Base-by-base conservation (phyloP, 371 early-diverging fungal species). In the Mucor racemosus region DNA sequence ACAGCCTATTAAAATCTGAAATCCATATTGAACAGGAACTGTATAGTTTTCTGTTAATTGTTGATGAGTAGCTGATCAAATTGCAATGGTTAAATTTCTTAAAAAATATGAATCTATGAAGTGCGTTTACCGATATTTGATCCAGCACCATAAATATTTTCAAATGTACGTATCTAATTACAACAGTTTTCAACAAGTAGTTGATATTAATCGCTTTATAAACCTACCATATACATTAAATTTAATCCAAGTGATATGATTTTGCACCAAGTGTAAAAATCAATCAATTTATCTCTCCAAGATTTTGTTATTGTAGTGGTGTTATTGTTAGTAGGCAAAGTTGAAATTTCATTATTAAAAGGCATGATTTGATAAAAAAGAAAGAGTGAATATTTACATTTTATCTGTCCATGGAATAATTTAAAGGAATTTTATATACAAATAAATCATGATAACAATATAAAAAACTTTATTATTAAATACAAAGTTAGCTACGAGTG, bases 211-310 rank as follows among this genome's bases (percentile, higher is more conserved):
- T 8, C 1, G 21, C n/a, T 26, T 26, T 1, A 2, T 17, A 35
- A 21, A 53, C 14, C 4, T 65, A 69, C 70, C 61, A 65, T 69
- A n/a, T 69, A 69, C 44, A 69, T 64, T 13, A 69, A 13, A 65
- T 69, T 69, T 39, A 69, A 26, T 15, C 55, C 35, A 15, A 69
- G 13, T 5, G 65, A 60, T 31, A 69, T 40, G 13, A 65, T 34
- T 55, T 65, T 69, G 31, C 65, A 69, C 70, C 64, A 69, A 1
- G 42, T 14, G 35, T 69, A 64, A 15, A 60, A 64, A 60, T 60
- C 48, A 21, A 60, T 38, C 4, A 50, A n/a, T 35, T 59, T 68
- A 7, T 21, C 39, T 44, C 53, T 50, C 68, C 63, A 68, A 0
- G 53, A 9, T 21, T 26, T 50, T 26, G 50, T 21, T 50, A 50